Percentiles rank a stretch among this genome's conserved stretches.
These are phyloP conservation scores for Phyllosticta citriasiana DNA, from an alignment of 2,329 filamentous ascomycete species.

Conservation along the genomic window DNA sequence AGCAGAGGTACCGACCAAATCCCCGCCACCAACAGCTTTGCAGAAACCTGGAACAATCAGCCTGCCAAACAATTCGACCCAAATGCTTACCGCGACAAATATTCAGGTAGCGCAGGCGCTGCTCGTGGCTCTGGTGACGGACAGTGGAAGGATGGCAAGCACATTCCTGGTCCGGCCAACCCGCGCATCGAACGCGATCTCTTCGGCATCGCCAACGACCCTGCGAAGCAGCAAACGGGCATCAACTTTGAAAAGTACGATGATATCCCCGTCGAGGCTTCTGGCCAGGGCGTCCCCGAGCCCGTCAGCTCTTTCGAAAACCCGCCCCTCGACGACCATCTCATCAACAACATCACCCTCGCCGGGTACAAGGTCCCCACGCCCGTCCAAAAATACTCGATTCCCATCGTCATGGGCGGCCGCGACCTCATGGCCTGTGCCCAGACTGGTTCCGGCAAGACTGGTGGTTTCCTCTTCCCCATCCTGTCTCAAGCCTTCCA, in stretches of 20 bases:
- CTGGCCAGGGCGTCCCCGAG: slow-evolving; percentile 85
- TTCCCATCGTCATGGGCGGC: slow-evolving; percentile 95
- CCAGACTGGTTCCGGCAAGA: slow-evolving; percentile 99
- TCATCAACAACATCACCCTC: slow-evolving; percentile 85
- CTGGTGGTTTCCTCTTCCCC: slow-evolving; percentile 97
- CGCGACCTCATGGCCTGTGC: slow-evolving; percentile 99
- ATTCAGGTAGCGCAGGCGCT: slow-evolving; percentile 44
- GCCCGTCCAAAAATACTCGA: slow-evolving; percentile 98
- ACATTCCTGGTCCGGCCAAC: slow-evolving; percentile 82
- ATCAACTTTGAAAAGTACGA: slow-evolving; percentile 99
- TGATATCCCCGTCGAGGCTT: slow-evolving; percentile 96
- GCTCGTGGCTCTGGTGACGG: slow-evolving; percentile 85
- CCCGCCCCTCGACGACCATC: slow-evolving; percentile 88
- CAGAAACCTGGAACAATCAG: slow-evolving; percentile 32
- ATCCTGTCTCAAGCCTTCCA: slow-evolving; percentile 97
- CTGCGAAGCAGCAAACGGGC: slow-evolving; percentile 89
- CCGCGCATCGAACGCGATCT: slow-evolving; percentile 88
- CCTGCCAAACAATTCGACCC: slow-evolving; percentile 47
- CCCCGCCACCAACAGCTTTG: slow-evolving; percentile 18
- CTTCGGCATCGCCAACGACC: slow-evolving; percentile 83
- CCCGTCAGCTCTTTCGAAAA: slow-evolving; percentile 84
- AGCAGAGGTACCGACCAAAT: slow-evolving; percentile 25
- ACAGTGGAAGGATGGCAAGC: slow-evolving; percentile 94
- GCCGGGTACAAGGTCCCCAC: slow-evolving; percentile 93
- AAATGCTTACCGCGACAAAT: slow-evolving; percentile 49